phyloP scores from a whole-genome alignment of 306 rosid species.

The Trifolium dubium region DNA sequence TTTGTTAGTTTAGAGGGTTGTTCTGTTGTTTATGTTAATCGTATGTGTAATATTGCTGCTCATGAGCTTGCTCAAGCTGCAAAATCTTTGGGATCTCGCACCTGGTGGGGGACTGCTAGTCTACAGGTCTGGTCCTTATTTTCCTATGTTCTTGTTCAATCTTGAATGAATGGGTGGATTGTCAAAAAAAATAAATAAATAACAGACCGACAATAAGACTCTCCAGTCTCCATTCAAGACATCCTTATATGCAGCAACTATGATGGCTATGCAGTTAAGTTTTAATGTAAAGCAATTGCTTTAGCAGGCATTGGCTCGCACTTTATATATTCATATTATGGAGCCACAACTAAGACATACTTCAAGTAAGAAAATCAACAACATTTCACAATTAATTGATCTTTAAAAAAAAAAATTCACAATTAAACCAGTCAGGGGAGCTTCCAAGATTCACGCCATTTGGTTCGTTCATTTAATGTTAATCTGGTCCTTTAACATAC shows the following conservation, averaged over 20 bases:
- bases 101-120: too few species aligned
- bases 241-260: constrained; percentile 1
- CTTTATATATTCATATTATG: neutral
- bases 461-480: neutral
- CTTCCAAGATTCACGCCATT: neutral
- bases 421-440: neutral
- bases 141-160: too few species aligned
- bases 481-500: neutral
- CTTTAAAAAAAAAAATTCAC: neutral
- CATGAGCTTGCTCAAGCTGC: too few species aligned
- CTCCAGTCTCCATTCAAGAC: constrained; percentile 1
- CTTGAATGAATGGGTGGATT: too few species aligned
- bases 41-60: too few species aligned
- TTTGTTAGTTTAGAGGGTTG: too few species aligned
- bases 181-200: too few species aligned
- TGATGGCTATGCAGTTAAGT: neutral
- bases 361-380: neutral
- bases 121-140: too few species aligned
- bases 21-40: too few species aligned
- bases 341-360: neutral
- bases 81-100: too few species aligned
- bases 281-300: constrained; percentile 8
- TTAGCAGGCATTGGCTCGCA: neutral
- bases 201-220: neutral
- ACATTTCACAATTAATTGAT: neutral